Percentiles rank a stretch among this genome's conserved stretches.
Evolutionary conservation across 768 basidiomycete species (phyloP).

Genomic region (Daedaleopsis sinensis): DNA sequence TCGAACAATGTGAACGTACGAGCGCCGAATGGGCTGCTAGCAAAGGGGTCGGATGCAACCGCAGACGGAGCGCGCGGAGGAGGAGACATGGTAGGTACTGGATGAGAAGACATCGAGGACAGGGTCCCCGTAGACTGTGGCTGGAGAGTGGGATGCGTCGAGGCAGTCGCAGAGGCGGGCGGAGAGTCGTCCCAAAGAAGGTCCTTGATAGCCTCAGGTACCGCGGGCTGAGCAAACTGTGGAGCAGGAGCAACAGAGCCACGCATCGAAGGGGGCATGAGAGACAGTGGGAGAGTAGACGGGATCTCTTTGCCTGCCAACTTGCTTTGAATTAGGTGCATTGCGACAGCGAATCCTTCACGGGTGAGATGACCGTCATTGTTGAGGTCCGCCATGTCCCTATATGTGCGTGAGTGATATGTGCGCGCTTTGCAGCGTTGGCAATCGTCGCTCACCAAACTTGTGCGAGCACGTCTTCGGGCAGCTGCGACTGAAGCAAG

Average conservation of each 20-base stretch:
- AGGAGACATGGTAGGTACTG: constrained; percentile 17
- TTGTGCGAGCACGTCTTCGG: constrained; percentile 82
- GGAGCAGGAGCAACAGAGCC: constrained; percentile 39
- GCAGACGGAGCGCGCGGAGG: constrained; percentile 15
- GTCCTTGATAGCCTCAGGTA: constrained; percentile 46
- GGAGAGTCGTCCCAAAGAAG: constrained; percentile 47
- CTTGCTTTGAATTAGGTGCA: constrained; percentile 90
- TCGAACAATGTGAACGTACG: constrained; percentile 10
- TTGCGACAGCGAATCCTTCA: constrained; percentile 94
- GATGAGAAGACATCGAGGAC: constrained; percentile 13
- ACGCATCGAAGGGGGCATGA: constrained; percentile 86
- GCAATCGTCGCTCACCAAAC: constrained; percentile 70
- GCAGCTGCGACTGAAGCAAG: constrained; percentile 87
- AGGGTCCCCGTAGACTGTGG: constrained; percentile 27
- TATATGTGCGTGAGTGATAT: constrained; percentile 34
- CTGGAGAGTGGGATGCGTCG: constrained; percentile 40
- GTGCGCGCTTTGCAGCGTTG: background rate
- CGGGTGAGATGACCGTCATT: constrained; percentile 84
- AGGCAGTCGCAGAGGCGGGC: constrained; percentile 39
- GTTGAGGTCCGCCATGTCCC: constrained; percentile 93
- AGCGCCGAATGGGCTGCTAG: constrained; percentile 52
- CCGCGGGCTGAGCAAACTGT: constrained; percentile 40
- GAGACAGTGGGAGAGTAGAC: constrained; percentile 61
- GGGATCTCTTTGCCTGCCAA: constrained; percentile 81
- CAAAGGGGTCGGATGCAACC: constrained; percentile 22